Evolutionary conservation across 2,329 filamentous ascomycete genomes (phyloP).

Genomic region (Apiospora kogelbergensis): DNA sequence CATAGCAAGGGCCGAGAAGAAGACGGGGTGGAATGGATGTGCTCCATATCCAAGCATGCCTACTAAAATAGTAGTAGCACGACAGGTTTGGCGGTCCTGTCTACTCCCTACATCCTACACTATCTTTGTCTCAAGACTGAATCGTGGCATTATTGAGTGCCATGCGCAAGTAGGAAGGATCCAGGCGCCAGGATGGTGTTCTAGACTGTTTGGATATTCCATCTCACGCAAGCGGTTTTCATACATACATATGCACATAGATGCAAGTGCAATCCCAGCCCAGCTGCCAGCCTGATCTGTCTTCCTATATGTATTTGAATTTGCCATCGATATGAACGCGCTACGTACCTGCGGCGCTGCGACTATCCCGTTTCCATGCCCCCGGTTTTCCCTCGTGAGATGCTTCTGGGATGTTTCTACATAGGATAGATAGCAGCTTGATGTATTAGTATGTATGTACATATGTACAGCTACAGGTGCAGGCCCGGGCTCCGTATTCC

Average conservation of each 20-base stretch:
- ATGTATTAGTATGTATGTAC: no score
- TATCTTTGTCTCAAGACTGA: conserved; percentile 2
- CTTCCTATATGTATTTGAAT: background rate
- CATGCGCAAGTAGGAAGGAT: background rate
- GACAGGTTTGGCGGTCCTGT: background rate
- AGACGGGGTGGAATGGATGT: background rate
- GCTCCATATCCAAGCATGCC: background rate
- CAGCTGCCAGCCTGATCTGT: background rate
- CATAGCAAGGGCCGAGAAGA: background rate
- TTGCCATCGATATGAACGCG: background rate
- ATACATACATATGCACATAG: background rate
- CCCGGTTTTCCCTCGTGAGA: background rate
- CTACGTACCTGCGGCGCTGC: background rate
- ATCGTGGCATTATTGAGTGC: background rate
- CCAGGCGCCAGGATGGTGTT: background rate
- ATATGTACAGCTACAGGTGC: background rate
- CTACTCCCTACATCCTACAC: background rate
- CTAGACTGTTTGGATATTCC: background rate
- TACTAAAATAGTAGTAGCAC: background rate
- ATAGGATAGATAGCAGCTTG: no score
- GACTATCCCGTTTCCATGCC: background rate
- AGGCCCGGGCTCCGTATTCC: background rate
- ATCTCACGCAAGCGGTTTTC: background rate
- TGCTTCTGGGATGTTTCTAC: background rate
- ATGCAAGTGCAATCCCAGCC: background rate